Base-by-base conservation (phyloP, 2,329 filamentous ascomycete species). In the Diplodia sapinea region DNA sequence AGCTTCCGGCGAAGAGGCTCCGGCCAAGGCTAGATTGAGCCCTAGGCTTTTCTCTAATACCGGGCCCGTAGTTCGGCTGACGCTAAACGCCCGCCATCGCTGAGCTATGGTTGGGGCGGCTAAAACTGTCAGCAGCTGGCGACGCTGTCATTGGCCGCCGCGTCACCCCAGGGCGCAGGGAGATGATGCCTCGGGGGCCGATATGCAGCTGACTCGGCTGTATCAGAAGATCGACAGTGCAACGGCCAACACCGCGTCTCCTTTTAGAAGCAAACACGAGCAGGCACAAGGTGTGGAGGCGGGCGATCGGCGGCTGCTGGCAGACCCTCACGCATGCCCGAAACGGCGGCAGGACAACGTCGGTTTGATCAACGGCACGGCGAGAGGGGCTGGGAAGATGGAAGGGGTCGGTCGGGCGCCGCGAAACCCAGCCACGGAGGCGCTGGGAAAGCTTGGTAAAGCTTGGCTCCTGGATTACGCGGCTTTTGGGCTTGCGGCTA, bases 371-470 rank as follows among this genome's bases (percentile, higher is more conserved):
- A 31, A 36, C 52, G 17, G 51, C 3, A 17, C 26, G 33, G 54
- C 17, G 20, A 57, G 38, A 15, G n/a, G 23, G 33, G 13, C 13
- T 11, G 43, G 54, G 12, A 38, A 40, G 11, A 6, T 38, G 54
- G 20, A 26, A 23, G 36, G 36, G 36, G 36, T 15, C 43, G 29
- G 43, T 36, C 23, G 23, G 29, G 26, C 26, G 57, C n/a, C 15
- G 29, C 31, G 47, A 26, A 26, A 38, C 20, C 31, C 65, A 49
- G 54, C 65, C 65, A 59, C 54, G 43, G 11, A 47, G n/a, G 47
- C 29, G 29, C n/a, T 38, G 55, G 43, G 47, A 67, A 67, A 67
- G 65, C 65, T 67, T 67, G 65, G 65, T 62, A 67, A 67, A 67
- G 65, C 65, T 67, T 67, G 65, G 47, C 47, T 33, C 40, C 23